Percentiles rank a stretch among this genome's conserved stretches.
phyloP scores from a whole-genome alignment of 805 yeast species.

The Candida sakaeoensis region DNA sequence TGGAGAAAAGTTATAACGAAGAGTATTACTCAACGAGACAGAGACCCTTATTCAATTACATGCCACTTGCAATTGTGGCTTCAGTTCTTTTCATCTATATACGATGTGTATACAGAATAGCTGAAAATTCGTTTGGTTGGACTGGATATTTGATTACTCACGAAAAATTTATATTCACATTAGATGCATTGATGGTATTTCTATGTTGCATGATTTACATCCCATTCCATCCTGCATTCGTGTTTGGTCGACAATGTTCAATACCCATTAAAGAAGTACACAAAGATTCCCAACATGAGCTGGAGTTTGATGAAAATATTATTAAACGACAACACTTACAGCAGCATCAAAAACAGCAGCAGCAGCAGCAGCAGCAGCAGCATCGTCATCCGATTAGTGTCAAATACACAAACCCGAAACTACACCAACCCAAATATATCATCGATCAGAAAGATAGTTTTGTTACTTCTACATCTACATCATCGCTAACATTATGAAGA shows the following conservation, averaged over 20 bases:
- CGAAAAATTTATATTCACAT: slow-evolving; percentile 37
- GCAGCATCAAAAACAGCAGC: background rate
- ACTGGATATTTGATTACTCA: slow-evolving; percentile 54
- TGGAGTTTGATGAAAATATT: too few species aligned
- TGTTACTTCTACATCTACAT: background rate
- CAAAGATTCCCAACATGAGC: too few species aligned
- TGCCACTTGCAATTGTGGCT: slow-evolving; percentile 43
- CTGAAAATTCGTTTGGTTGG: slow-evolving; percentile 75
- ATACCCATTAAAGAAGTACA: background rate
- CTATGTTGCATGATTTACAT: slow-evolving; percentile 18
- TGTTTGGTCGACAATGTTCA: slow-evolving; percentile 40
- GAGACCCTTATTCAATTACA: slow-evolving; percentile 33
- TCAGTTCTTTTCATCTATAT: slow-evolving; percentile 54
- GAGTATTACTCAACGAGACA: slow-evolving; percentile 32
- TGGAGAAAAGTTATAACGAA: slow-evolving; percentile 31
- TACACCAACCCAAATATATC: background rate
- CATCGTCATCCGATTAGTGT: background rate
- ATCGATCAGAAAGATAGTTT: slow-evolving; percentile 1
- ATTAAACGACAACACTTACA: background rate
- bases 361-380: background rate
- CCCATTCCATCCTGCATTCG: slow-evolving; percentile 61
- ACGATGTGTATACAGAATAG: slow-evolving; percentile 70
- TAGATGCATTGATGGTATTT: slow-evolving; percentile 29
- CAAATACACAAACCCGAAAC: slow-evolving; percentile 5
- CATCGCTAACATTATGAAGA: background rate